Evolutionary conservation across 139 green algal genomes (phyloP).

Genomic region (Tetraselmis chui): DNA sequence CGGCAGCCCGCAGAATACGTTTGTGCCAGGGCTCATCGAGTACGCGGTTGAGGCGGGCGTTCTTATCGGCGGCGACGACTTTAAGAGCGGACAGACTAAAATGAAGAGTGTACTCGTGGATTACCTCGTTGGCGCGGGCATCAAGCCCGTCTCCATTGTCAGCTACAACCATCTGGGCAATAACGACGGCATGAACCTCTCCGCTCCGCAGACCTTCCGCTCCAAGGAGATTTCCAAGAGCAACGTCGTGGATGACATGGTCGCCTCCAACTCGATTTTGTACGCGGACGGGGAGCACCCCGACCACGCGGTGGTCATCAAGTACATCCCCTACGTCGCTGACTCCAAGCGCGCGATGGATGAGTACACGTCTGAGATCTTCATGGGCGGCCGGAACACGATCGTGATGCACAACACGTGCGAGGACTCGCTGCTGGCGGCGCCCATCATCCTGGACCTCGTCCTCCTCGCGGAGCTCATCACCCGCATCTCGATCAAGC

Average conservation of each 20-base stretch:
- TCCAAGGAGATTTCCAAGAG: constrained; percentile 96
- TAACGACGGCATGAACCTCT: constrained; percentile 98
- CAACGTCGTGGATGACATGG: constrained; percentile 99
- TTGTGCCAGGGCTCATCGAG: constrained; percentile 85
- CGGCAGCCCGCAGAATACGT: constrained; percentile 95
- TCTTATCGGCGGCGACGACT: constrained; percentile 97
- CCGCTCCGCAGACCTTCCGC: constrained; percentile 82
- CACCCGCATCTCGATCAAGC: constrained; percentile 81
- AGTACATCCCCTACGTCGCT: constrained; percentile 96
- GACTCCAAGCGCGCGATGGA: constrained; percentile 99
- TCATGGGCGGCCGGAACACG: constrained; percentile 91
- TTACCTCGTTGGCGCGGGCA: constrained; percentile 88
- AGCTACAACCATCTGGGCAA: constrained; percentile 99
- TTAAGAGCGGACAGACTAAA: constrained; percentile 96
- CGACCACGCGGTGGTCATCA: constrained; percentile 99
- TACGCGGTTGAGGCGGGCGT: constrained; percentile 62
- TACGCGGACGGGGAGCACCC: constrained; percentile 92
- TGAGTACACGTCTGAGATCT: constrained; percentile 97
- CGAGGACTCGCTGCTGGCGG: constrained; percentile 95
- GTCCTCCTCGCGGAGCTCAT: constrained; percentile 93
- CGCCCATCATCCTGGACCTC: constrained; percentile 97
- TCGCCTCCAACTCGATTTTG: constrained; percentile 86
- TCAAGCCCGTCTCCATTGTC: constrained; percentile 97
- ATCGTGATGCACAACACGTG: constrained; percentile 99
- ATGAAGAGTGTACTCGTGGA: constrained; percentile 99